Percentiles rank a stretch among this genome's conserved stretches.
Conservation (phyloP, 2,329 filamentous ascomycete species). For the Berkeleyomyces rouxiae region DNA sequence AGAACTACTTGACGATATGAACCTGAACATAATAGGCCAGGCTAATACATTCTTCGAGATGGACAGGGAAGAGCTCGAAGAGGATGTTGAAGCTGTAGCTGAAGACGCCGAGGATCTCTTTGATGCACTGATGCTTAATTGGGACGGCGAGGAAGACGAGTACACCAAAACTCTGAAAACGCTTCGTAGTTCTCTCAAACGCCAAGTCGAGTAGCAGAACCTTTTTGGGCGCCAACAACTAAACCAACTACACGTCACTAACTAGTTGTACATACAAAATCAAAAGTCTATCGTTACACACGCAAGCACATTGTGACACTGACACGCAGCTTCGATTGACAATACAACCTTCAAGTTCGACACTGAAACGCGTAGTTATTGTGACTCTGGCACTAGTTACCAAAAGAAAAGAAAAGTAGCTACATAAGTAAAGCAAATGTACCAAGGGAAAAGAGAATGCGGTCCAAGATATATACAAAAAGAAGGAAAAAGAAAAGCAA, state of each 20-base stretch:
- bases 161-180: slow-evolving; percentile 61
- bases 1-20: slow-evolving; percentile 38
- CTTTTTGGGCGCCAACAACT: too few species aligned
- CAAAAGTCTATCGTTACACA: neutral
- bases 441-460: neutral
- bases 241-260: too few species aligned
- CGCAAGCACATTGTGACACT: neutral
- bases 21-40: slow-evolving; percentile 53
- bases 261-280: neutral
- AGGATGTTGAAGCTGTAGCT: slow-evolving; percentile 41
- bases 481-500: neutral
- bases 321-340: too few species aligned
- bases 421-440: neutral
- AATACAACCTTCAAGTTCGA: neutral
- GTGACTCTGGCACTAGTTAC: neutral
- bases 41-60: slow-evolving; percentile 58
- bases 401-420: neutral
- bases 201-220: too few species aligned
- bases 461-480: neutral
- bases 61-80: slow-evolving; percentile 40
- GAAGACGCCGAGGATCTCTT: slow-evolving; percentile 39
- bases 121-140: slow-evolving; percentile 39
- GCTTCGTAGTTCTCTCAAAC: slow-evolving; percentile 24
- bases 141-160: slow-evolving; percentile 52
- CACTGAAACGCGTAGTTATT: neutral